Evolutionary conservation across 768 basidiomycete genomes (phyloP).

Genomic region (Boletus reticuloceps): DNA sequence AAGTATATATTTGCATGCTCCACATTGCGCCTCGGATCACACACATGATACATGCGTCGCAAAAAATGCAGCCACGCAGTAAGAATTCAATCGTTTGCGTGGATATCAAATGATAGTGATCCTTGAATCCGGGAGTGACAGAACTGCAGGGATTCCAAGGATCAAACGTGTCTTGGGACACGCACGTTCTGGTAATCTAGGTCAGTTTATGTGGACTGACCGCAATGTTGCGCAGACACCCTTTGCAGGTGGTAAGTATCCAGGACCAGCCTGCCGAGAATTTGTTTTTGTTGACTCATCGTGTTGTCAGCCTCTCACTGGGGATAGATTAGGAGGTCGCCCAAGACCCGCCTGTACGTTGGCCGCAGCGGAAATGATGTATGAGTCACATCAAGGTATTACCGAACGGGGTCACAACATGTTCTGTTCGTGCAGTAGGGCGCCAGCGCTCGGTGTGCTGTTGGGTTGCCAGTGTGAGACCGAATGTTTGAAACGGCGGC

Average conservation of each 20-base stretch:
- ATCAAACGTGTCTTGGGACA: constrained; percentile 6
- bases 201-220: neutral
- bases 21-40: constrained; percentile 10
- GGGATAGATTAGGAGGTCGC: neutral
- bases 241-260: neutral
- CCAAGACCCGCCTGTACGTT: neutral
- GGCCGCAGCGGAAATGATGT: neutral
- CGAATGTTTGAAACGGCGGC: too few relatives aligned
- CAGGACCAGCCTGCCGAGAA: neutral
- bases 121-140: neutral
- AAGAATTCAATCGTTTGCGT: neutral
- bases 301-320: neutral
- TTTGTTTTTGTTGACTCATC: neutral
- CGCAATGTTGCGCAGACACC: neutral
- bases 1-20: neutral
- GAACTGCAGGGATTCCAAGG: constrained; percentile 10
- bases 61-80: constrained; percentile 1
- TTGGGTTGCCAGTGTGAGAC: too few relatives aligned
- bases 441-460: neutral
- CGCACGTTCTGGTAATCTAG: neutral
- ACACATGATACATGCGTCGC: constrained; percentile 1
- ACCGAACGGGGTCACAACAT: neutral
- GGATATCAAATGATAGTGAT: constrained; percentile 2
- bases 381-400: constrained; percentile 5
- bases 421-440: neutral